Percentiles rank a stretch among this genome's conserved stretches.
phyloP scores from a whole-genome alignment of 2,329 filamentous ascomycete species.

The Helicocarpus griseus region DNA sequence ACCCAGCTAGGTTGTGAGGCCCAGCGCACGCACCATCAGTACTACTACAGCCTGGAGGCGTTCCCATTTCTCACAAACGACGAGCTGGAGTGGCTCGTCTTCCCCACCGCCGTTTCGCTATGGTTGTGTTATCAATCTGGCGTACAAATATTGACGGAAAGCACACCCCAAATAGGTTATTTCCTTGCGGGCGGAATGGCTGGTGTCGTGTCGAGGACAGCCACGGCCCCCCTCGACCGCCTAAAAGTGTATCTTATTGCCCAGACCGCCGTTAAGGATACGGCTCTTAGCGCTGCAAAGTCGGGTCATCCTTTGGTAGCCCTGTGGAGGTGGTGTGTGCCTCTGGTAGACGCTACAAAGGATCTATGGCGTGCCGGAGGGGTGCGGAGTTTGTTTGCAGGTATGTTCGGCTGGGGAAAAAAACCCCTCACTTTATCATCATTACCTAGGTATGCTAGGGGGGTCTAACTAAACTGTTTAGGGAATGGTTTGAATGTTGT shows the following conservation, averaged over 20 bases:
- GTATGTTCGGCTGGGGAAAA: constrained; percentile 43
- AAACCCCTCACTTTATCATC: background rate
- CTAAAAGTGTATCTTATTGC: constrained; percentile 96
- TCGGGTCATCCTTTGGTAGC: constrained; percentile 58
- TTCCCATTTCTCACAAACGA: constrained; percentile 19
- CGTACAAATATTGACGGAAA: constrained; percentile 38
- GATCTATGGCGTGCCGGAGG: constrained; percentile 82
- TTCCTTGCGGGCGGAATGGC: constrained; percentile 92
- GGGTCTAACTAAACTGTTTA: constrained; percentile 26
- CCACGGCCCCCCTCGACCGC: constrained; percentile 90
- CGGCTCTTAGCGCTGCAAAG: constrained; percentile 57
- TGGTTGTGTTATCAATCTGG: constrained; percentile 35
- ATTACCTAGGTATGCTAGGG: background rate
- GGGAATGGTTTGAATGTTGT: constrained; percentile 93
- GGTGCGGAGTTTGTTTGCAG: constrained; percentile 81
- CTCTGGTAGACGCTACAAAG: constrained; percentile 62
- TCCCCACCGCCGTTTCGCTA: constrained; percentile 33
- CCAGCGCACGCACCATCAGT: constrained; percentile 5
- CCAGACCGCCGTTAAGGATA: constrained; percentile 58
- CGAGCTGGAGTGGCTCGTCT: constrained; percentile 33
- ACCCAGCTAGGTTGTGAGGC: constrained; percentile 9
- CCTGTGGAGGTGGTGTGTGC: constrained; percentile 55
- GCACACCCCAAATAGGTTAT: constrained; percentile 61
- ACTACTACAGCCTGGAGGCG: background rate
- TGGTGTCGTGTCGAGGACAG: constrained; percentile 88